Base-by-base conservation (phyloP, 176 grass and related monocot species). In the Pontederia paniculata region DNA sequence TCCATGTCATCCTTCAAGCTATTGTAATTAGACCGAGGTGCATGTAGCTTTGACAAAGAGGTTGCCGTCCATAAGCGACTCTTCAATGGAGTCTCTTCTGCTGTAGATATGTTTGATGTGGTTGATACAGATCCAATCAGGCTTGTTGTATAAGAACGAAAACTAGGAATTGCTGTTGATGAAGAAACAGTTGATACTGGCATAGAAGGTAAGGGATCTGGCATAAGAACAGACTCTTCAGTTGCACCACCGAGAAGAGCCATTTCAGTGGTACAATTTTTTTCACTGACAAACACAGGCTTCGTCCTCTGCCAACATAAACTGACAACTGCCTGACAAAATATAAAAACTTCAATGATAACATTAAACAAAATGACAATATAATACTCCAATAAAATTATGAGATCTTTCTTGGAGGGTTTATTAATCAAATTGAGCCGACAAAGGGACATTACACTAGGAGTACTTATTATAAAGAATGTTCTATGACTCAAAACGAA, bases 201-300 rank as follows among this genome's bases (percentile, higher is more conserved):
- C 42, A 78, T 47, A 43, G 93, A 82, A 70, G 93, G 93, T 54
- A 98, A 63, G 18, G 93, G 93, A 74, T 98, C 93, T 42, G 93
- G 93, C 93, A 98, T 98, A 50, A 98, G 86, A 73, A 98, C 78
- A 54, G 83, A 98, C 9, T 98, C 93, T 81, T 98, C 93, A 67
- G 57, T 77, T 20, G 60, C 75, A 46, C 83, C 83, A 9, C 93
- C 93, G 21, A 98, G 78, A 79, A 98, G 83, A 68, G 87, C 93
- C 74, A 81, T 71, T 88, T 98, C 93, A 66, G 75, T 77, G 70
- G 80, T 72, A 61, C 69, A 91, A 75, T 82, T 88, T 48, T 83
- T 88, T 74, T 91, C 83, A 43, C 74, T 88, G 54, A 98, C 83
- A 62, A 84, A 66, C 13, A 84, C 75, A 51, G 93, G 86, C 46